A percentile compares a stretch with the other conserved stretches of the same genome.
Evolutionary conservation across 2,329 filamentous ascomycete species (phyloP).

Genomic region (Alternaria novae-zelandiae): DNA sequence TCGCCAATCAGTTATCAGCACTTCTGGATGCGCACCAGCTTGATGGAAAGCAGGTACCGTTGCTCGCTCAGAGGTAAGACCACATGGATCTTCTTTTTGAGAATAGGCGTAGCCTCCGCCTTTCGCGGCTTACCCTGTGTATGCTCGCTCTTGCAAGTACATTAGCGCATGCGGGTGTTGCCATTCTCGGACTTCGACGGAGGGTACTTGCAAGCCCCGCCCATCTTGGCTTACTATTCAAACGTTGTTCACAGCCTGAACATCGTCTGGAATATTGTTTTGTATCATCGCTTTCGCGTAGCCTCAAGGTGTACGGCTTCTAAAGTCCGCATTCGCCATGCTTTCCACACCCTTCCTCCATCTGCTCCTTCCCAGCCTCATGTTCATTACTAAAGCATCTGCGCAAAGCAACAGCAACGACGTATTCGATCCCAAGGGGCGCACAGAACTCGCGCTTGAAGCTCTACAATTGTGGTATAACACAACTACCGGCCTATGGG

Average conservation of each 20-base stretch:
- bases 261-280: not conserved
- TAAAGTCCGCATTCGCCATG: slow-evolving; percentile 17
- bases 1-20: not conserved
- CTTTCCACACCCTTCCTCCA: slow-evolving; percentile 16
- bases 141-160: not conserved
- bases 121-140: not conserved
- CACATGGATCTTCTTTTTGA: not conserved
- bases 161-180: not conserved
- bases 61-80: slow-evolving; percentile 22
- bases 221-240: not conserved
- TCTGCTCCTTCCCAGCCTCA: slow-evolving; percentile 17
- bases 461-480: slow-evolving; percentile 69
- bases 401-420: slow-evolving; percentile 24
- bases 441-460: slow-evolving; percentile 44
- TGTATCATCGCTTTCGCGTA: not conserved
- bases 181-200: not conserved
- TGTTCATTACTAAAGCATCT: slow-evolving; percentile 26
- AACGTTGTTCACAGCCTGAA: not conserved
- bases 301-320: not conserved
- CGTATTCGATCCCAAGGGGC: slow-evolving; percentile 26
- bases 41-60: slow-evolving; percentile 11
- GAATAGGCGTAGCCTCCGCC: not conserved
- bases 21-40: not conserved
- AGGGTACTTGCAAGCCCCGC: not conserved
- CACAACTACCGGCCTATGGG: slow-evolving; percentile 65